phyloP scores from a whole-genome alignment of 176 grass and related monocot species.

The Dactylis glomerata region DNA sequence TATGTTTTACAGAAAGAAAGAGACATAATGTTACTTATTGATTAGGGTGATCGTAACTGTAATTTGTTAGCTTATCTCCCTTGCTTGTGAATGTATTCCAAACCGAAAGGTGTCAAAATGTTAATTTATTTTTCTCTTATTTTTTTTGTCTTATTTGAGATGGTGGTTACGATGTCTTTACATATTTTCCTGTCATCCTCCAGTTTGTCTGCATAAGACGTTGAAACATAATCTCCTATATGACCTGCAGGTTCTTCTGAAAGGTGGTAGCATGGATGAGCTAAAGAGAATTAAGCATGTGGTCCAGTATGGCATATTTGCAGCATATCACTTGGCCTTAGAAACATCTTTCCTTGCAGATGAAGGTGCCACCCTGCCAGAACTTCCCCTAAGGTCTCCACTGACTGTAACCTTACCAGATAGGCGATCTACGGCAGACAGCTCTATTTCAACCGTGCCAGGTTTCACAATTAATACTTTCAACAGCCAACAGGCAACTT shows the following conservation, averaged over 20 bases:
- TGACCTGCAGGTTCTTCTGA: constrained; percentile 75
- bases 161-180: too few species aligned
- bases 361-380: constrained; percentile 79
- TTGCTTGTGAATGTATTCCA: constrained; percentile 16
- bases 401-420: constrained; percentile 74
- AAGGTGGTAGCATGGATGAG: constrained; percentile 69
- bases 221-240: constrained; percentile 6
- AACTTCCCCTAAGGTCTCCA: constrained; percentile 72
- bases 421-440: constrained; percentile 58
- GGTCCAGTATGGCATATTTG: constrained; percentile 90
- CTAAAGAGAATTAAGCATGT: constrained; percentile 98
- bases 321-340: constrained; percentile 89
- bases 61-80: constrained; percentile 14
- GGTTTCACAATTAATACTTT: constrained; percentile 48
- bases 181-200: neutral
- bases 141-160: too few species aligned
- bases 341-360: constrained; percentile 99
- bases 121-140: constrained; percentile 1
- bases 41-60: neutral
- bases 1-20: constrained; percentile 2
- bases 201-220: constrained; percentile 8
- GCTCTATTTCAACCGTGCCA: constrained; percentile 69
- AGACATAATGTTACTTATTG: constrained; percentile 9
- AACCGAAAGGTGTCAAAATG: neutral
- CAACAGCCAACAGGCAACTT: constrained; percentile 18